phyloP scores from a whole-genome alignment of 2,329 filamentous ascomycete species.

The Colletotrichum sp. region DNA sequence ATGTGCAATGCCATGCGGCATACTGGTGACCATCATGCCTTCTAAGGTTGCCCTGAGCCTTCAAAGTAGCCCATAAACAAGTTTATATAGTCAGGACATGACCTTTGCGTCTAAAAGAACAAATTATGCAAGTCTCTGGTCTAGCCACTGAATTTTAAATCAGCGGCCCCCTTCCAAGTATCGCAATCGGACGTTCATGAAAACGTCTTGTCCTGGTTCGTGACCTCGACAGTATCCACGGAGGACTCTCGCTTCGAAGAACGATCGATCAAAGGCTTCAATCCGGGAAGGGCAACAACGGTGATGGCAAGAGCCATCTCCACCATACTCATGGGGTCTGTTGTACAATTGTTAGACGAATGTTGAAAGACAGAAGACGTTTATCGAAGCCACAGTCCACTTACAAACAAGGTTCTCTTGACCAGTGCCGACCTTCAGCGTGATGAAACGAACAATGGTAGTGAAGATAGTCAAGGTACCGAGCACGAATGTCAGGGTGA shows the following conservation, averaged over 20 bases:
- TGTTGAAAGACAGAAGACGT: not conserved
- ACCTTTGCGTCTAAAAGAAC: not conserved
- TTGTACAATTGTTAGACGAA: not conserved
- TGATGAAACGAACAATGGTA: constrained; percentile 27
- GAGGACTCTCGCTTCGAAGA: constrained; percentile 1
- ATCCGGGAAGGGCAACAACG: constrained; percentile 25
- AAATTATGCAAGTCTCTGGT: not conserved
- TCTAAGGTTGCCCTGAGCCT: not conserved
- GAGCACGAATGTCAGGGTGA: constrained; percentile 27
- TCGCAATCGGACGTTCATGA: not conserved
- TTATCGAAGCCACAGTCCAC: not conserved
- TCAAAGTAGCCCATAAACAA: not conserved
- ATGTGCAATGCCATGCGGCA: not conserved
- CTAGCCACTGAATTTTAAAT: not conserved
- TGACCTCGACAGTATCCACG: constrained; percentile 7
- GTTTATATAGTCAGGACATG: not conserved
- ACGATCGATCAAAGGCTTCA: constrained; percentile 25
- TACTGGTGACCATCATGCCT: not conserved
- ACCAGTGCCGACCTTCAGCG: constrained; percentile 26
- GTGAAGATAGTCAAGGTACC: constrained; percentile 29
- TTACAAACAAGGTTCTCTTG: constrained; percentile 31
- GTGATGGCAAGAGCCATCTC: constrained; percentile 27
- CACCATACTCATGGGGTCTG: constrained; percentile 25
- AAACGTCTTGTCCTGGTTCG: constrained; percentile 7
- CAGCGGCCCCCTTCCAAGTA: not conserved